Evolutionary conservation across 139 green algal genomes (phyloP), one percentile per base, ranked within the genome.

Genomic region (Coelastrella sp.): DNA sequence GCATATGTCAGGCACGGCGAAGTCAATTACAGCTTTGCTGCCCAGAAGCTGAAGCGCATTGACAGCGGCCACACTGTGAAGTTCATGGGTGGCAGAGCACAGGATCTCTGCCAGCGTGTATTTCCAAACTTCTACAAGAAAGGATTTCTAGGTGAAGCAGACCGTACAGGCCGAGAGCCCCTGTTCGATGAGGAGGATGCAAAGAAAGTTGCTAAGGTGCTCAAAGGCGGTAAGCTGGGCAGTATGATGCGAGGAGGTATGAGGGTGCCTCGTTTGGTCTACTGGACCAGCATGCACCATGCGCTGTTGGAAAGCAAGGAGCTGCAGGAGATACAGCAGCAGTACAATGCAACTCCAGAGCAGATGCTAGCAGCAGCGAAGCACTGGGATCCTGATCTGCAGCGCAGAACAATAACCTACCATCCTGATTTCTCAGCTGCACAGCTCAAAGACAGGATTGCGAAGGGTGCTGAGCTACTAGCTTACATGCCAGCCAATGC

Each of bases 311-410:
- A 75, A n/a, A 13, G 6, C 68, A 23, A 20, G 10, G 68, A 75
- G 68, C 68, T 75, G 68, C 68, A 75, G 68, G 11, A 75, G 68
- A 5, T 75, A n/a, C 68, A 75, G 14, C 10, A 75, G n/a, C 10
- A 75, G n/a, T n/a, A 75, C 68, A 8, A 75, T 23, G 68, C 68
- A 75, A 23, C 6, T n/a, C 11, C 68, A n/a, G 68, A 20, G 68
- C 68, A 75, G 68, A 75, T 75, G 80, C 80, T 47, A 57, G 57
- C 54, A 23, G 17, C 78, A 83, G 78, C 78, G 22, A 59, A 83
- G 56, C 5, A 19, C n/a, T 4, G 5, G 58, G 78, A 60, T 23
- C 54, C 78, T 59, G 54, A 22, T 10, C 78, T 71, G 19, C 54
- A 71, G 47, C 78, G 74, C n/a, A 58, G 74, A 80, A 80, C 7